Evolutionary conservation across 768 basidiomycete genomes (phyloP), one percentile per base, ranked within the genome.

Genomic region (Trametes punicea): DNA sequence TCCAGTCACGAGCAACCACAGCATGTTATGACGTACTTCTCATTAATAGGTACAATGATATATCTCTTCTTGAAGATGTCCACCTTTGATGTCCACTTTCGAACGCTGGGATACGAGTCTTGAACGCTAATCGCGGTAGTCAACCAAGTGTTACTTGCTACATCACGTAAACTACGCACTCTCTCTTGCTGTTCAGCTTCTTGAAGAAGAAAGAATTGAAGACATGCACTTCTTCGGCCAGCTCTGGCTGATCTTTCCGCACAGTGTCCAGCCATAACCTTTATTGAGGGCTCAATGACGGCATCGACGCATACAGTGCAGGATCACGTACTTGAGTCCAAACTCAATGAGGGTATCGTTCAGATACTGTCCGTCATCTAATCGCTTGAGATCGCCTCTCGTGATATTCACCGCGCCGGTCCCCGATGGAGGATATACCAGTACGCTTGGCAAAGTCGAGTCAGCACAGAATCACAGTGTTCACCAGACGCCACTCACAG

Each of bases 161-260:
- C 30, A 33, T 26, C 11, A 16, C 4, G 2, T 21, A 20, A n/a
- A 11, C 1, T 5, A 49, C 52, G 7, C 10, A 55, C 34, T 67
- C 85, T 84, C 77, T 81, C 67, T 82, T 88, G 50, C 80, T 79
- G 55, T 86, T 87, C 25, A 99, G 73, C 70, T 97, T 96, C 75
- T 95, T 92, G 76, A 95, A 98, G 72, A 99, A 98, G 73, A 98
- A 99, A 0, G 95, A 95, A 69, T 87, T 98, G 76, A 98, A 98
- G 4, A 98, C 81, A 65, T 98, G 87, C 1, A 95, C 77, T 62
- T 90, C 80, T 2, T 84, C 79, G 2, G 84, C 89, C 4, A 90
- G 71, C 15, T 77, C 77, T 2, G 87, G 85, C 58, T 87, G 67
- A 31, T 65, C 71, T 33, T 69, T 72, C 59, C 82, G 79, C 23